Evolutionary conservation across 148 eudicot species (phyloP).

Genomic region (Pouteria glomerata): DNA sequence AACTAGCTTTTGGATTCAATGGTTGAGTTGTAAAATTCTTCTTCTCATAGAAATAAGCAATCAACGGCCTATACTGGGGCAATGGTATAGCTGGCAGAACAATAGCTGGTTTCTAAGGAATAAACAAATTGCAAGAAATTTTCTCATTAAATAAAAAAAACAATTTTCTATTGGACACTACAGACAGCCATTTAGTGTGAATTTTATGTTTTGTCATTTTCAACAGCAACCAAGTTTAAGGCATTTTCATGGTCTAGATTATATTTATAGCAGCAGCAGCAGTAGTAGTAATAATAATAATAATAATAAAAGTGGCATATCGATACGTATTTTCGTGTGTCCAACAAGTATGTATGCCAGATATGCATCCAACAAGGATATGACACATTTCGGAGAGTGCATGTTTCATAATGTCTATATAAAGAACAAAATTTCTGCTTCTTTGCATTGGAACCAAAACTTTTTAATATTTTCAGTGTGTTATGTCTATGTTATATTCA

Average conservation of each 20-base stretch:
- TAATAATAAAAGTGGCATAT: no score
- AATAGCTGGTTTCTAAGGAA: not conserved
- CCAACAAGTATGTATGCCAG: no score
- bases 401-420: no score
- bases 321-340: no score
- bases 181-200: not conserved
- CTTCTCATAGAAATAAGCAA: not conserved
- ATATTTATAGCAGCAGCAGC: no score
- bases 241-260: not conserved
- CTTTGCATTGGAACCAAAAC: no score
- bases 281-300: no score
- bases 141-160: not conserved
- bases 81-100: not conserved
- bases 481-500: no score
- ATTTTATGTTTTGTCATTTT: not conserved
- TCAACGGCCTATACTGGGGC: not conserved
- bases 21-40: not conserved
- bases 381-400: no score
- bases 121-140: not conserved
- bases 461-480: no score
- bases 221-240: not conserved
- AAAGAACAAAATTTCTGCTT: no score
- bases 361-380: no score
- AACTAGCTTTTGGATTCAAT: not conserved
- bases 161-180: not conserved